phyloP scores from a whole-genome alignment of 2,329 filamentous ascomycete species.

The Colletotrichum ledebouriae region DNA sequence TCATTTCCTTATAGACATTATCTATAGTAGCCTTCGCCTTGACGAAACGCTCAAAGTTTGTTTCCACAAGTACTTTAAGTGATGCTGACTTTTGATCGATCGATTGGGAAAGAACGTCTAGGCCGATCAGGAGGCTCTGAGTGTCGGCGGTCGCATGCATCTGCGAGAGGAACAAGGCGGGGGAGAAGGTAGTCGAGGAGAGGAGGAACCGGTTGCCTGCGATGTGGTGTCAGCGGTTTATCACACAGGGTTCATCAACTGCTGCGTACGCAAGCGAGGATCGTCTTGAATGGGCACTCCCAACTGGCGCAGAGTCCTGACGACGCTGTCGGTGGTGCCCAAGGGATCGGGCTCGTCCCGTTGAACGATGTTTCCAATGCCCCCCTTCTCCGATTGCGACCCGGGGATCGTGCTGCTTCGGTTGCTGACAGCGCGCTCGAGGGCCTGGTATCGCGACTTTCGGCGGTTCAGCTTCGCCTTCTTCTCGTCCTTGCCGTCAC shows the following conservation, averaged over 20 bases:
- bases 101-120: slow-evolving; percentile 88
- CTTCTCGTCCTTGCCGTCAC: slow-evolving; percentile 61
- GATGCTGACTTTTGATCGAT: slow-evolving; percentile 99
- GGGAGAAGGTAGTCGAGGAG: slow-evolving; percentile 95
- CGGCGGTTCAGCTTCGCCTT: slow-evolving; percentile 68
- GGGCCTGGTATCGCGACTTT: slow-evolving; percentile 85
- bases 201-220: slow-evolving; percentile 91
- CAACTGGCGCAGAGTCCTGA: slow-evolving; percentile 80
- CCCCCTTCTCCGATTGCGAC: slow-evolving; percentile 74
- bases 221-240: slow-evolving; percentile 30
- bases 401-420: slow-evolving; percentile 76
- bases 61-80: slow-evolving; percentile 94
- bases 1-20: slow-evolving; percentile 99
- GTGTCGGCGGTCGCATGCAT: slow-evolving; percentile 90
- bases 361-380: slow-evolving; percentile 83
- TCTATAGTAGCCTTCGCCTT: slow-evolving; percentile 98
- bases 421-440: slow-evolving; percentile 81
- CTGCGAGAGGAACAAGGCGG: slow-evolving; percentile 90
- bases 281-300: slow-evolving; percentile 90
- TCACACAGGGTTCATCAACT: not conserved
- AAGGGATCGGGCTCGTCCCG: slow-evolving; percentile 94
- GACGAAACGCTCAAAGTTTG: slow-evolving; percentile 98
- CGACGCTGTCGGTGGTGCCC: slow-evolving; percentile 88
- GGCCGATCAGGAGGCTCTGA: slow-evolving; percentile 81
- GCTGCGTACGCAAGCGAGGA: slow-evolving; percentile 74